Evolutionary conservation across 169 alveolate genomes (phyloP), one percentile per base, ranked within the genome.

Genomic region (Perkinsus chesapeaki): DNA sequence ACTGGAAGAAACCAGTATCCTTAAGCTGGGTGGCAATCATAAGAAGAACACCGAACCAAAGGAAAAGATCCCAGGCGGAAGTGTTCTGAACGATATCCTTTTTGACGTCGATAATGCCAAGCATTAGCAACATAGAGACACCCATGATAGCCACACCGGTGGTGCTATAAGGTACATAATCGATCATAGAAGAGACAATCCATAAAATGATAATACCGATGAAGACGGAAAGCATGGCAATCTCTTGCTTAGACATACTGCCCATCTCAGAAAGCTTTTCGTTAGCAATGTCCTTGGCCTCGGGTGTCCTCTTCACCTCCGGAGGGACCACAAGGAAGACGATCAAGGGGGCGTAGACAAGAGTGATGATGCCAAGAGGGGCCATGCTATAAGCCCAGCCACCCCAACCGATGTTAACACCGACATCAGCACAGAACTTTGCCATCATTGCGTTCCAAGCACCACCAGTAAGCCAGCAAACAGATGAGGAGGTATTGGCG

Each of bases 361-460:
- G 72, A 19, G 38, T 27, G 72, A 91, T n/a, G 38, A 37, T 39
- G 16, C 92, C 92, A 34, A 39, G 92, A 31, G 47, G 72, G 47
- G 72, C 37, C 92, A 39, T 39, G n/a, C 60, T 39, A 38, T 27
- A 37, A 38, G 47, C 39, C 92, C 92, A 91, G 31, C 47, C 60
- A 39, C 39, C 37, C 92, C 92, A 91, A 37, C 72, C 47, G 7
- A 91, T 31, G 36, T 91, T 39, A 48, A 91, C 47, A 91, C 60
- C 60, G 19, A 39, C 48, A 38, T 39, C 60, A 27, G 37, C 38
- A 1, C 72, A 39, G 38, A 91, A 23, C 60, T 38, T 91, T 36
- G 92, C 92, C 60, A 38, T 91, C 60, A 91, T 23, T 3, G 92
- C 92, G 92, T n/a, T 38, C 48, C 39, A 39, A 31, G 72, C 92